Evolutionary conservation across 2,329 filamentous ascomycete species (phyloP).

Genomic region (Trematosphaeria pertusa): DNA sequence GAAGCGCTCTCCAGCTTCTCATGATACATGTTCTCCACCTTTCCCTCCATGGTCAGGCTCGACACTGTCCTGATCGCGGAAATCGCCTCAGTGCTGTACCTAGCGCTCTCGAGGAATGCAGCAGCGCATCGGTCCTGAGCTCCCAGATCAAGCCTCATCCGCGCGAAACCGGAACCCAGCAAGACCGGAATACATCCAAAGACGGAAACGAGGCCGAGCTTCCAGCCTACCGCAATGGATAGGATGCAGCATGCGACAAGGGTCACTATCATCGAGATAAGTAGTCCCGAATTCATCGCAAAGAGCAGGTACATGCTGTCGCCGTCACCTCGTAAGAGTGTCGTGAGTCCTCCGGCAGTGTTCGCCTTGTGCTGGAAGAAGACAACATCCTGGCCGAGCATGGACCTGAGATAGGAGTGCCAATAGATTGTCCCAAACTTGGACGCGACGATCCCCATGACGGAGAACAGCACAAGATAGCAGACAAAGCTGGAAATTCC

Average conservation of each 20-base stretch:
- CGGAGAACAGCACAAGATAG: not conserved
- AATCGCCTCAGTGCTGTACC: conserved; percentile 80
- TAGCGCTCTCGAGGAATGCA: conserved; percentile 13
- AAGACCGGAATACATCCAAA: conserved; percentile 77
- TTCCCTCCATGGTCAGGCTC: conserved; percentile 80
- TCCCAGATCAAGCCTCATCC: conserved; percentile 16
- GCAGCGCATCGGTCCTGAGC: conserved; percentile 7
- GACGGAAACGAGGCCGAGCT: conserved; percentile 78
- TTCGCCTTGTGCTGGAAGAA: conserved; percentile 91
- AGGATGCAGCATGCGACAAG: conserved; percentile 73
- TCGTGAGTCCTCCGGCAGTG: conserved; percentile 82
- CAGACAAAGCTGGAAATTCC: conserved; percentile 6
- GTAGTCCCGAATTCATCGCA: conserved; percentile 81
- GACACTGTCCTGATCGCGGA: conserved; percentile 93
- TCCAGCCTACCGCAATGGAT: conserved; percentile 78
- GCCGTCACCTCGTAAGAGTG: conserved; percentile 73
- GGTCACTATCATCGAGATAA: conserved; percentile 79
- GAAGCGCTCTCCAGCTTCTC: conserved; percentile 11
- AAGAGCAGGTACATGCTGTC: conserved; percentile 85
- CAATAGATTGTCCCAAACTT: conserved; percentile 6
- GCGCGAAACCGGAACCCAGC: conserved; percentile 78
- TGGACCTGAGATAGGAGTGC: conserved; percentile 64
- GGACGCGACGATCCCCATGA: not conserved
- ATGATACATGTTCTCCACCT: conserved; percentile 59
- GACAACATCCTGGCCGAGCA: conserved; percentile 86